Evolutionary conservation across 179 eudicot species (phyloP).

Genomic region (Beta corolliflora): DNA sequence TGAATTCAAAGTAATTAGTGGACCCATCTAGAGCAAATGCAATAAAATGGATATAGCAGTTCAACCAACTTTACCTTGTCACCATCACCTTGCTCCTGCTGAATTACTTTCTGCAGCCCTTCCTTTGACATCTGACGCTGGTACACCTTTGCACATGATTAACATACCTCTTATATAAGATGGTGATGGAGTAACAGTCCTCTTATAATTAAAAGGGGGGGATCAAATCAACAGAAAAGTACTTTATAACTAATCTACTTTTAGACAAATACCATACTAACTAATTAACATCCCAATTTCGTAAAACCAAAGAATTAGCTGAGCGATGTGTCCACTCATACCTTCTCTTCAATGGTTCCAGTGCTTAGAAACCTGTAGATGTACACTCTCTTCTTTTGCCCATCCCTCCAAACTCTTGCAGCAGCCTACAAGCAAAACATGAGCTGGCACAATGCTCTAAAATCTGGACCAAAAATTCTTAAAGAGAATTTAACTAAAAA

Average conservation of each 20-base stretch:
- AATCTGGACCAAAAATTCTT: conserved; percentile 3
- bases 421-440: conserved; percentile 67
- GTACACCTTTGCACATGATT: conserved; percentile 64
- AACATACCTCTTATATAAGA: neutral
- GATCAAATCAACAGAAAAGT: neutral
- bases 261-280: neutral
- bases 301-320: too few species aligned
- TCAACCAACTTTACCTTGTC: conserved; percentile 38
- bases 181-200: conserved; percentile 5
- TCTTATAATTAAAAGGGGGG: neutral
- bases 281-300: neutral
- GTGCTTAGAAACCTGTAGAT: conserved; percentile 94
- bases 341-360: conserved; percentile 99
- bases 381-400: conserved; percentile 96
- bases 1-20: conserved; percentile 31
- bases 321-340: conserved; percentile 21
- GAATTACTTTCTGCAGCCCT: conserved; percentile 98
- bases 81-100: conserved; percentile 69
- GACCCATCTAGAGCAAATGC: conserved; percentile 10
- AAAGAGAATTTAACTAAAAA: neutral
- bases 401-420: conserved; percentile 99
- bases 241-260: neutral
- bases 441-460: conserved; percentile 11
- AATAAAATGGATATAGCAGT: neutral
- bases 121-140: conserved; percentile 99